phyloP scores from a whole-genome alignment of 2,329 filamentous ascomycete genomes.

The Madurella mycetomatis region DNA sequence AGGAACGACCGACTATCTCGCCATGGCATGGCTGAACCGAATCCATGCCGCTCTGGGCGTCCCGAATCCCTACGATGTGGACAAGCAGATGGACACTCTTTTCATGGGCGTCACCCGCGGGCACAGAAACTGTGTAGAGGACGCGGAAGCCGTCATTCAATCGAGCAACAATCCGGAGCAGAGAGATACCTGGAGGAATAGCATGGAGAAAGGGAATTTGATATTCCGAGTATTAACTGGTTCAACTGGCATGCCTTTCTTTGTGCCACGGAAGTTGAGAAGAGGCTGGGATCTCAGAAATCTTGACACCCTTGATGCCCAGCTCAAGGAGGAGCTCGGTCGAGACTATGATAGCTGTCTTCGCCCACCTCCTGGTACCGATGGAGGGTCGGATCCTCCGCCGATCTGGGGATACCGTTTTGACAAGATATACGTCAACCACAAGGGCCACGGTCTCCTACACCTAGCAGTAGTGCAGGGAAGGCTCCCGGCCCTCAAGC shows the following conservation, averaged over 20 bases:
- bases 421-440: slow-evolving; percentile 18
- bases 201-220: background rate
- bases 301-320: slow-evolving; percentile 6
- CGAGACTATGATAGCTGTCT: slow-evolving; percentile 7
- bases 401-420: slow-evolving; percentile 3
- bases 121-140: slow-evolving; percentile 7
- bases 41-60: slow-evolving; percentile 11
- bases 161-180: background rate
- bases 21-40: slow-evolving; percentile 12
- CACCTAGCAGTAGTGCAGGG: slow-evolving; percentile 14
- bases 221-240: slow-evolving; percentile 4
- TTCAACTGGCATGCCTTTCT: slow-evolving; percentile 15
- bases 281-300: slow-evolving; percentile 7
- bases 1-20: slow-evolving; percentile 11
- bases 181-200: background rate
- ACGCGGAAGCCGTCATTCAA: slow-evolving; percentile 1
- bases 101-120: slow-evolving; percentile 11
- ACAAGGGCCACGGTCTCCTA: slow-evolving; percentile 15
- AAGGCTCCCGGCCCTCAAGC: slow-evolving; percentile 1
- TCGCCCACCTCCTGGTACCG: background rate
- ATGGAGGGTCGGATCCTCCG: background rate
- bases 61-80: slow-evolving; percentile 3
- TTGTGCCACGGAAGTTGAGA: slow-evolving; percentile 7
- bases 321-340: slow-evolving; percentile 13
- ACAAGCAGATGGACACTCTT: slow-evolving; percentile 6